Conservation (phyloP, 148 eudicot genomes). For the Rhododendron ferrugineum region DNA sequence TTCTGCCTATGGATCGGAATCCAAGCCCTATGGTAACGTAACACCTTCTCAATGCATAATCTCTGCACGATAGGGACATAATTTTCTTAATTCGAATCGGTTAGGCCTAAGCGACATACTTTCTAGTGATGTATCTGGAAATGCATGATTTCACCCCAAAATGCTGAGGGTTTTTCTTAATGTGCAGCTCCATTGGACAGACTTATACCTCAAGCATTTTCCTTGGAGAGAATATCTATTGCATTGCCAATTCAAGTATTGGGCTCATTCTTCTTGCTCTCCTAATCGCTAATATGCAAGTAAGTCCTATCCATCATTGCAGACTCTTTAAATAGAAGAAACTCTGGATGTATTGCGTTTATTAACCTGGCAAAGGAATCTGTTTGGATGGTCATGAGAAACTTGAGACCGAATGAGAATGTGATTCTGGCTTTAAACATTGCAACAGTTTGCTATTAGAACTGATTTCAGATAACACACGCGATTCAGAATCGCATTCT, state of each 20-base stretch:
- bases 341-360: not conserved
- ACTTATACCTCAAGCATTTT: not conserved
- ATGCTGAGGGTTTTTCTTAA: not conserved
- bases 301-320: not conserved
- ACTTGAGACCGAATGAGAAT: not conserved
- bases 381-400: not conserved
- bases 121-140: not conserved
- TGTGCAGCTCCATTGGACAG: constrained; percentile 10
- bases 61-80: not conserved
- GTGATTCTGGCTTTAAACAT: not conserved
- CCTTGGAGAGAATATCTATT: not conserved
- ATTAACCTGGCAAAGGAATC: not conserved
- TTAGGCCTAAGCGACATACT: not conserved
- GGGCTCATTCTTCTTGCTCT: constrained; percentile 4
- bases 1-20: constrained; percentile 80
- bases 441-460: not conserved
- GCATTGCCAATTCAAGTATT: constrained; percentile 3
- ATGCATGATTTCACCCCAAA: not conserved
- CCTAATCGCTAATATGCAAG: constrained; percentile 4
- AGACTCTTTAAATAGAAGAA: not conserved
- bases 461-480: not conserved
- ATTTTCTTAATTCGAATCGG: not conserved
- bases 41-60: not conserved
- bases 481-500: not conserved
- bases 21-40: constrained; percentile 56